phyloP scores from a whole-genome alignment of 2,329 filamentous ascomycete genomes.

The Fusarium brevicatenulatum region DNA sequence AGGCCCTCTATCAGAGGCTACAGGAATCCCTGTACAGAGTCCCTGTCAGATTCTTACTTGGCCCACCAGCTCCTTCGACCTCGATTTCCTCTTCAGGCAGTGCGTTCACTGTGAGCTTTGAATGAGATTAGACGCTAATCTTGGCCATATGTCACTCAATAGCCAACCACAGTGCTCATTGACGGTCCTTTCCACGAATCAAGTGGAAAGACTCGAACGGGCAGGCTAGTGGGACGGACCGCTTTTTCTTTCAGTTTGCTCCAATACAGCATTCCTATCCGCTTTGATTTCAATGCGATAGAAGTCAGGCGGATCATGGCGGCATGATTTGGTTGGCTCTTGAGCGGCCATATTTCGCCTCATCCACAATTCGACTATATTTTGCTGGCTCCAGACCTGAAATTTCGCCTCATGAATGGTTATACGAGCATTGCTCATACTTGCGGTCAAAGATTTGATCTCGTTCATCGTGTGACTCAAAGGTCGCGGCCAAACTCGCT shows the following conservation, averaged over 20 bases:
- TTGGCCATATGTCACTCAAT: constrained; percentile 19
- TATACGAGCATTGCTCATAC: constrained; percentile 31
- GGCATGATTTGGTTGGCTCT: constrained; percentile 37
- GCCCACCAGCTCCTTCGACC: constrained; percentile 34
- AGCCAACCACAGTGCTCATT: constrained; percentile 37
- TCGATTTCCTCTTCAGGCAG: constrained; percentile 36
- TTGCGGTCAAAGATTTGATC: constrained; percentile 38
- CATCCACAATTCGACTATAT: constrained; percentile 23
- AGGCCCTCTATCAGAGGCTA: constrained; percentile 33
- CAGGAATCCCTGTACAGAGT: constrained; percentile 26
- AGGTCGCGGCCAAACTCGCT: constrained; percentile 26
- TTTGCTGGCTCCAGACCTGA: constrained; percentile 16
- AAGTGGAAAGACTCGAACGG: constrained; percentile 14
- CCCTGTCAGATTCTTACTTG: constrained; percentile 30
- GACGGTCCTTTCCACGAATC: constrained; percentile 13
- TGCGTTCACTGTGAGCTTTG: constrained; percentile 11
- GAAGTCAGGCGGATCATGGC: constrained; percentile 33
- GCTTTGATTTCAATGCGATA: constrained; percentile 17
- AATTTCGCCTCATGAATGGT: constrained; percentile 35
- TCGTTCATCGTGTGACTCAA: constrained; percentile 38
- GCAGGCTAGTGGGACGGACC: constrained; percentile 45
- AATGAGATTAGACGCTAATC: constrained; percentile 11
- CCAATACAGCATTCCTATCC: constrained; percentile 12
- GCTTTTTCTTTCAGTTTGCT: constrained; percentile 32
- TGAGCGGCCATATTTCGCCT: constrained; percentile 25